phyloP scores from a whole-genome alignment of 192 early-diverging fungal species.

The Coemansia sp. region DNA sequence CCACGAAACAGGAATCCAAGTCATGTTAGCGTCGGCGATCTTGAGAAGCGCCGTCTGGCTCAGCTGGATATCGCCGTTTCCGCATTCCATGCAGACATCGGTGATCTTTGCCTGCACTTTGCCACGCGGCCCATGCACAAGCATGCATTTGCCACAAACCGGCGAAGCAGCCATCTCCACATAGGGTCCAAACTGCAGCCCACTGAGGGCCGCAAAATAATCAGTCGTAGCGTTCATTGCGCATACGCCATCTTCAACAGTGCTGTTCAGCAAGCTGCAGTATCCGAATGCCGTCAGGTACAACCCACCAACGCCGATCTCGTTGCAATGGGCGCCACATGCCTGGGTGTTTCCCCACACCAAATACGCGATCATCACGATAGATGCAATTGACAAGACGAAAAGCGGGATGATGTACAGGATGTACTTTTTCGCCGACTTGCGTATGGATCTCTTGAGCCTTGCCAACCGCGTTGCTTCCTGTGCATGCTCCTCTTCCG shows the following conservation, averaged over 20 bases:
- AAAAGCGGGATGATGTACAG: slow-evolving; percentile 1
- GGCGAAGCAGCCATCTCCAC: background rate
- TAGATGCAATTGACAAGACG: background rate
- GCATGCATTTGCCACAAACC: slow-evolving; percentile 42
- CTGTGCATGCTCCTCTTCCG: slow-evolving; percentile 4
- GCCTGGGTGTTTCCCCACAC: background rate
- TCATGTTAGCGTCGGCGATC: slow-evolving; percentile 29
- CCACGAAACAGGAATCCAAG: slow-evolving; percentile 45
- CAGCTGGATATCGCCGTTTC: slow-evolving; percentile 35
- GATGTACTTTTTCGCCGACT: background rate
- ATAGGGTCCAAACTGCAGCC: background rate
- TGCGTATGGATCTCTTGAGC: background rate
- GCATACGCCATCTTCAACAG: background rate
- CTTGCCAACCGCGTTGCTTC: background rate
- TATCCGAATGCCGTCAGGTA: background rate
- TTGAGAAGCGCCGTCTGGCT: slow-evolving; percentile 39
- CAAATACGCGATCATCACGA: slow-evolving; percentile 9
- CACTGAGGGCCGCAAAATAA: background rate
- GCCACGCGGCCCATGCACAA: slow-evolving; percentile 21
- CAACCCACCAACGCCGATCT: background rate
- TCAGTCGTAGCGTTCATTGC: background rate
- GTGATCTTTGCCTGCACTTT: slow-evolving; percentile 27
- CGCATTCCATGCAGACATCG: slow-evolving; percentile 47
- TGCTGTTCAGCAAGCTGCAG: background rate
- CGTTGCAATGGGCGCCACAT: background rate